Percentiles rank a stretch among this genome's conserved stretches.
Evolutionary conservation across 805 yeast species (phyloP).

Genomic region (Ogataea neopini): DNA sequence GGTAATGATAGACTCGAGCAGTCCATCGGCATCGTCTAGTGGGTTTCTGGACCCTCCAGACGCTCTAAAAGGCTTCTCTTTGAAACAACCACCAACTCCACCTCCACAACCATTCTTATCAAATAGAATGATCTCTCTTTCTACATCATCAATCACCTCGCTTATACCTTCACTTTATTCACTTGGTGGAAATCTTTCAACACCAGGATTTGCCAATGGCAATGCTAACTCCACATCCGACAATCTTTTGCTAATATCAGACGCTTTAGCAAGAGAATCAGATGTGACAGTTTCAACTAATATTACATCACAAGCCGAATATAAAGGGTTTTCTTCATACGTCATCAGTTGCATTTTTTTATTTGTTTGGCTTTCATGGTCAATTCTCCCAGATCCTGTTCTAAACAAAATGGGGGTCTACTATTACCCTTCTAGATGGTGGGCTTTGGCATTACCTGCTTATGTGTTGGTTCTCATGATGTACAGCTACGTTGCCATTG

Average conservation of each 20-base stretch:
- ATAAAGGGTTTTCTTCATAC: conserved; percentile 84
- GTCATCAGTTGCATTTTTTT: conserved; percentile 62
- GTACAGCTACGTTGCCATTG: conserved; percentile 69
- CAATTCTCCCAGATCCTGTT: conserved; percentile 62
- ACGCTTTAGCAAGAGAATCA: conserved; percentile 60
- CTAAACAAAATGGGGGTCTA: conserved; percentile 55
- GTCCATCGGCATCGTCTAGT: neutral
- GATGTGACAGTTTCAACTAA: conserved; percentile 64
- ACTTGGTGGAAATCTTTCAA: conserved; percentile 28
- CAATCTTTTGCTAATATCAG: conserved; percentile 36
- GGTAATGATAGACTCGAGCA: neutral
- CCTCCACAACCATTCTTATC: conserved; percentile 8
- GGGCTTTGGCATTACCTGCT: conserved; percentile 83
- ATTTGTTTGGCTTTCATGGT: conserved; percentile 67
- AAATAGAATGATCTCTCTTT: conserved; percentile 32
- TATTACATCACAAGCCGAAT: conserved; percentile 66
- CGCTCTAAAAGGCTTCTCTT: neutral
- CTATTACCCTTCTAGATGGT: conserved; percentile 87
- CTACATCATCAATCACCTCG: conserved; percentile 35
- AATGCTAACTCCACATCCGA: conserved; percentile 18
- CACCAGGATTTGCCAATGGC: conserved; percentile 20
- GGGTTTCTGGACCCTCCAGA: neutral
- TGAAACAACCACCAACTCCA: conserved; percentile 5
- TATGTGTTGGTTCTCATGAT: conserved; percentile 69
- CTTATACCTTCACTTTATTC: conserved; percentile 33